Evolutionary conservation across 352 stramenopile species (phyloP).

Genomic region (Phytophthora pistaciae): DNA sequence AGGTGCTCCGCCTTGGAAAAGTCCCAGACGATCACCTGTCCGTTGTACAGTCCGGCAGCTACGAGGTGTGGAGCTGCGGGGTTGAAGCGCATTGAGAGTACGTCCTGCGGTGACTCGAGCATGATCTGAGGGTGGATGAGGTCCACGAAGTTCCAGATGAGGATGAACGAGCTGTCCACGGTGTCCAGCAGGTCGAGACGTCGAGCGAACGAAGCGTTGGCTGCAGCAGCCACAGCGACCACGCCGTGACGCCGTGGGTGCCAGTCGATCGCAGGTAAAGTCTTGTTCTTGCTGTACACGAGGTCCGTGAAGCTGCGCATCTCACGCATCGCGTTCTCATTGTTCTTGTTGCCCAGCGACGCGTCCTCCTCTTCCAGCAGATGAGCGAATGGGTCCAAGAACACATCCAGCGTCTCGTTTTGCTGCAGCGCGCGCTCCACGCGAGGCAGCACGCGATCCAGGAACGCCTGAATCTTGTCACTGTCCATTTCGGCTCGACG

Average conservation of each 20-base stretch:
- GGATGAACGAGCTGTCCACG: conserved; percentile 89
- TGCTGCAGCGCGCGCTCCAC: conserved; percentile 85
- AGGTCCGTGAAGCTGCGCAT: conserved; percentile 94
- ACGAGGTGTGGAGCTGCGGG: conserved; percentile 86
- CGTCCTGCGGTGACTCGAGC: conserved; percentile 92
- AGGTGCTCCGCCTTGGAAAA: conserved; percentile 80
- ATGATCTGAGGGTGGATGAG: conserved; percentile 95
- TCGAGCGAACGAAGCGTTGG: conserved; percentile 83
- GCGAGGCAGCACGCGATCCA: conserved; percentile 67
- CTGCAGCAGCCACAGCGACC: conserved; percentile 86
- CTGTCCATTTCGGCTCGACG: conserved; percentile 72
- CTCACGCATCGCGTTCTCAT: conserved; percentile 93
- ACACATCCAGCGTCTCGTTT: conserved; percentile 90
- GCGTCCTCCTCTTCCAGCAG: conserved; percentile 75
- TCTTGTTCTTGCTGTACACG: conserved; percentile 95
- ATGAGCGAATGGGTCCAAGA: conserved; percentile 80
- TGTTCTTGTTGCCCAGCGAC: conserved; percentile 69
- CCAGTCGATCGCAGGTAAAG: conserved; percentile 91
- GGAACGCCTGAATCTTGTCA: conserved; percentile 73
- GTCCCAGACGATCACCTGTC: conserved; percentile 94
- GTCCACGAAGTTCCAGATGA: conserved; percentile 96
- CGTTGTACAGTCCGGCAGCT: conserved; percentile 84
- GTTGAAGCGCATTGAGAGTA: conserved; percentile 92
- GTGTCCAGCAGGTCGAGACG: conserved; percentile 81
- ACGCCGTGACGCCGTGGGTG: conserved; percentile 90